Evolutionary conservation across 2,329 filamentous ascomycete species (phyloP), one percentile per base, ranked within the genome.

Genomic region (Aulographum hederae): DNA sequence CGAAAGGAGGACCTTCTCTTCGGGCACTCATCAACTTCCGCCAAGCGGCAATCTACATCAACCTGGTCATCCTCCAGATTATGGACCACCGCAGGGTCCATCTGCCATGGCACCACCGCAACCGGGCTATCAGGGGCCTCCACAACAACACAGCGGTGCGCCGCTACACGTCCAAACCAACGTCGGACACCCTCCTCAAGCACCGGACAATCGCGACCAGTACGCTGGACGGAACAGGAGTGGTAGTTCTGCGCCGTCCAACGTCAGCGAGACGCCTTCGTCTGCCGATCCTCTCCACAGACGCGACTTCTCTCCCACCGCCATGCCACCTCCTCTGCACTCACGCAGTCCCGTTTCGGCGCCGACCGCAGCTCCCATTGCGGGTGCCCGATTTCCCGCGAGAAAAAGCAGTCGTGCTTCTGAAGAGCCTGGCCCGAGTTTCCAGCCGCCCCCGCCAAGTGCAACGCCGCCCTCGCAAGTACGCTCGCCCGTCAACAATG

Each of bases 331-430:
- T 4, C 64, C 63, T 3, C 51, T 68, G 6, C 51, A 54, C 30
- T 58, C 57, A 33, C 51, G 54, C 34, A 41, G 50, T 11, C 55
- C 54, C 16, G 50, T 57, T 16, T 50, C 44, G 12, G 17, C 21
- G 10, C 21, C 21, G 21, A 25, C 10, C 21, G 21, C 21, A 25
- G 21, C n/a, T n/a, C n/a, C n/a, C n/a, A n/a, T n/a, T n/a, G n/a
- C 29, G 14, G 12, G 17, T 10, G 40, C 57, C 3, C 58, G 56
- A 30, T 73, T 67, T 36, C 70, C 71, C 6, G 63, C 67, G 6
- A 59, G 72, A 21, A 73, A 74, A 48, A 73, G 67, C 47, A 77
- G 71, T 43, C 55, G 74, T 42, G 60, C n/a, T n/a, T n/a, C n/a
- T n/a, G n/a, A n/a, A n/a, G n/a, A n/a, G n/a, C 60, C 34, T 62